Evolutionary conservation across 352 stramenopile species (phyloP).

Genomic region (Globisporangium middletonii): DNA sequence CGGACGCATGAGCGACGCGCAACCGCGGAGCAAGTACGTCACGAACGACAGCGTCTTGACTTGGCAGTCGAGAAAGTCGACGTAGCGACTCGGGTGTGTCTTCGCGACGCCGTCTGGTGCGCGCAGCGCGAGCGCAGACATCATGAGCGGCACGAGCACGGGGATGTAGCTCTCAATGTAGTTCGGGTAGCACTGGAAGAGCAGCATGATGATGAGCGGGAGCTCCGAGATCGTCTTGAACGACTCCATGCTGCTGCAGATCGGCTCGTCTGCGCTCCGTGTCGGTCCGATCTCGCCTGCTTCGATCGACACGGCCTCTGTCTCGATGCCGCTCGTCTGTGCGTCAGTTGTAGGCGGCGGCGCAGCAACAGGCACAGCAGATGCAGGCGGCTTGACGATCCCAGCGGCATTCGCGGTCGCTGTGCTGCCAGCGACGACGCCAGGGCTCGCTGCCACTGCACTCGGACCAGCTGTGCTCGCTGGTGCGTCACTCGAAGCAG

Average conservation of each 20-base stretch:
- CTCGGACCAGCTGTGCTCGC: not conserved
- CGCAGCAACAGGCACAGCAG: conserved; percentile 3
- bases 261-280: conserved; percentile 28
- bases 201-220: conserved; percentile 97
- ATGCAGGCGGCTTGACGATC: conserved; percentile 7
- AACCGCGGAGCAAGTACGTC: conserved; percentile 94
- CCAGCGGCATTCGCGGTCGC: conserved; percentile 5
- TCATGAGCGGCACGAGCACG: conserved; percentile 96
- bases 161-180: conserved; percentile 95
- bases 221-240: conserved; percentile 96
- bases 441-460: not conserved
- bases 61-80: conserved; percentile 93
- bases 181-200: conserved; percentile 97
- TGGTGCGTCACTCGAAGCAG: not conserved
- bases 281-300: conserved; percentile 11
- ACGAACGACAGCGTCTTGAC: conserved; percentile 98
- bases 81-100: conserved; percentile 63
- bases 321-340: conserved; percentile 4
- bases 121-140: conserved; percentile 88
- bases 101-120: conserved; percentile 55
- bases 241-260: conserved; percentile 86
- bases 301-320: conserved; percentile 13
- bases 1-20: conserved; percentile 90
- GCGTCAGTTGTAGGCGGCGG: conserved; percentile 6
- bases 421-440: not conserved